Percentiles rank a stretch among this genome's conserved stretches.
Conservation (phyloP, 2,329 filamentous ascomycete genomes). For the Pseudogymnoascus sp. region DNA sequence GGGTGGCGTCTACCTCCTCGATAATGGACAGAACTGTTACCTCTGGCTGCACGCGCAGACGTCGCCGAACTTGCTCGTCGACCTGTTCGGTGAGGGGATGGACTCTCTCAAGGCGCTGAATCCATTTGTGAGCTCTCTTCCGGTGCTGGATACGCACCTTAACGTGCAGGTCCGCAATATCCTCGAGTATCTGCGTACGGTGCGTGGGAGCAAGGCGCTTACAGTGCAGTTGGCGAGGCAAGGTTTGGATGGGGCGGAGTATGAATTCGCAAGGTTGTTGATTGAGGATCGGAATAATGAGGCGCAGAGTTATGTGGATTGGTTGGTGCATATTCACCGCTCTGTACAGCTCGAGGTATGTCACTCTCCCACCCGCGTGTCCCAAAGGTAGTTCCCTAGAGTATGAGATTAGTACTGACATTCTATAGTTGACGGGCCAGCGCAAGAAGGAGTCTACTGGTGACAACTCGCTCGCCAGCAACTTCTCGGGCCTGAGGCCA, state of each 20-base stretch:
- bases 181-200: conserved; percentile 71
- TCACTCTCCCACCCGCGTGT: conserved; percentile 10
- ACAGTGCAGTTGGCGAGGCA: conserved; percentile 87
- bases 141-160: conserved; percentile 80
- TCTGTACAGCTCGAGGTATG: conserved; percentile 81
- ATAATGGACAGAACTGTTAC: conserved; percentile 87
- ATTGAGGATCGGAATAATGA: conserved; percentile 96
- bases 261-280: conserved; percentile 85
- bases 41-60: conserved; percentile 91
- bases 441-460: conserved; percentile 58
- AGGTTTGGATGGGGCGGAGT: conserved; percentile 89
- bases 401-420: conserved; percentile 13
- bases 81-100: conserved; percentile 77
- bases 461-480: conserved; percentile 40
- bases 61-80: conserved; percentile 80
- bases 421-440: conserved; percentile 53
- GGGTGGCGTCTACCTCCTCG: conserved; percentile 87
- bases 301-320: conserved; percentile 96
- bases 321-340: conserved; percentile 91
- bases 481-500: conserved; percentile 50
- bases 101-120: conserved; percentile 67
- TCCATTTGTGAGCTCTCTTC: conserved; percentile 69
- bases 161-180: conserved; percentile 95
- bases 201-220: conserved; percentile 78
- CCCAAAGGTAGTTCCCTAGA: not conserved